Evolutionary conservation across 768 basidiomycete species (phyloP).

Genomic region (Suillus tomentosus): DNA sequence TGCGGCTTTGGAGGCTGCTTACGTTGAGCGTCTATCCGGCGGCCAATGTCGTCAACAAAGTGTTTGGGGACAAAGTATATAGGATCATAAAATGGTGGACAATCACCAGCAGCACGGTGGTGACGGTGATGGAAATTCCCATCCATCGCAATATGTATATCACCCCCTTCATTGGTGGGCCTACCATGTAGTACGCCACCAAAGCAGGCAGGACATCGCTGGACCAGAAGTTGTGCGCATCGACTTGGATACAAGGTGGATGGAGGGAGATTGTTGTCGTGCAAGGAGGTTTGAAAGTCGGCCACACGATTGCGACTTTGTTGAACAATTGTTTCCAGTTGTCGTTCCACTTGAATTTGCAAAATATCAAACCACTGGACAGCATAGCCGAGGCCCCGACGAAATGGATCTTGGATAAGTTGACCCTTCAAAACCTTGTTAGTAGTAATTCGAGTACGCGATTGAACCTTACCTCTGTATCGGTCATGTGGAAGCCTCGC

Average conservation of each 20-base stretch:
- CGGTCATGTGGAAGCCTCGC: constrained; percentile 19
- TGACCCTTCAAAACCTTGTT: constrained; percentile 20
- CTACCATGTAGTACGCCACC: neutral
- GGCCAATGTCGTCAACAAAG: constrained; percentile 35
- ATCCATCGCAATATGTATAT: constrained; percentile 40
- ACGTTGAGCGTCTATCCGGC: constrained; percentile 24
- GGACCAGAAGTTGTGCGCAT: neutral
- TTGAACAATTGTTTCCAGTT: constrained; percentile 15
- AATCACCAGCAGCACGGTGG: constrained; percentile 29
- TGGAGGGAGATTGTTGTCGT: no score
- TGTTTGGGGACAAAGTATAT: constrained; percentile 35
- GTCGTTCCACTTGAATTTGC: constrained; percentile 18
- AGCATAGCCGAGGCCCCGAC: constrained; percentile 24
- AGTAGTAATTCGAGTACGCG: constrained; percentile 7
- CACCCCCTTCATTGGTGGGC: constrained; percentile 26
- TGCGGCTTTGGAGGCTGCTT: constrained; percentile 16
- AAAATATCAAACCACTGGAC: constrained; percentile 35
- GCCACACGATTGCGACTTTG: neutral
- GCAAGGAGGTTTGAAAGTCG: neutral
- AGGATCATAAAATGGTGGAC: constrained; percentile 35
- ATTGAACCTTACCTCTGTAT: neutral
- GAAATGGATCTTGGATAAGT: constrained; percentile 33
- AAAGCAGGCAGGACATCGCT: neutral
- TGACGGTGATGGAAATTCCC: constrained; percentile 45
- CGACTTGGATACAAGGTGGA: neutral